Percentiles rank a stretch among this genome's conserved stretches.
phyloP scores from a whole-genome alignment of 805 yeast species.

The Debaryomyces castellii region DNA sequence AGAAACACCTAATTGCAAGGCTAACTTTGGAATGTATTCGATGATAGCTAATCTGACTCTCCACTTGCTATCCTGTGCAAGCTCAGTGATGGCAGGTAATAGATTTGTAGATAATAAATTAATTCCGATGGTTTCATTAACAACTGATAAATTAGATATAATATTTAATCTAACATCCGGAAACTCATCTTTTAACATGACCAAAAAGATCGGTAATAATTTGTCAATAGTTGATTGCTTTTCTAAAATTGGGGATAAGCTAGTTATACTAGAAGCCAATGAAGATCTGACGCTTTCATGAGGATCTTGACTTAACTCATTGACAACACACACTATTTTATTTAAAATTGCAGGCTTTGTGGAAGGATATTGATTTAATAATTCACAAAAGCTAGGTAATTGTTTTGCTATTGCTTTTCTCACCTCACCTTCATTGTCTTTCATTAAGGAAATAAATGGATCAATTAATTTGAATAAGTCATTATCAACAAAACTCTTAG shows the following conservation, averaged over 20 bases:
- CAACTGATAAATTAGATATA: slow-evolving; percentile 86
- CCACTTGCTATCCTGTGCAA: slow-evolving; percentile 97
- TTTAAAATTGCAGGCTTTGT: slow-evolving; percentile 53
- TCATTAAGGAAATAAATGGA: slow-evolving; percentile 74
- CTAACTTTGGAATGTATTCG: slow-evolving; percentile 91
- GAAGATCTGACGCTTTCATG: slow-evolving; percentile 93
- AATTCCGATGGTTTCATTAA: slow-evolving; percentile 92
- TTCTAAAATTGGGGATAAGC: slow-evolving; percentile 81
- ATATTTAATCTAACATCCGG: slow-evolving; percentile 95
- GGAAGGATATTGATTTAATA: slow-evolving; percentile 38
- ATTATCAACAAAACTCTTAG: slow-evolving; percentile 58
- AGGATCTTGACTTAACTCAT: slow-evolving; percentile 82
- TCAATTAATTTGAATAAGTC: slow-evolving; percentile 62
- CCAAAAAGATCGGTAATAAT: slow-evolving; percentile 82
- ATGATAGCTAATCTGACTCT: slow-evolving; percentile 95
- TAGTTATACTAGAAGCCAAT: slow-evolving; percentile 83
- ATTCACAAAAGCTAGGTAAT: slow-evolving; percentile 68
- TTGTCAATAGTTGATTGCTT: slow-evolving; percentile 80
- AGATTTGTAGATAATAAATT: slow-evolving; percentile 81
- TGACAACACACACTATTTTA: slow-evolving; percentile 80
- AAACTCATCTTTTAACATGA: slow-evolving; percentile 94
- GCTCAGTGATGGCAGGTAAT: slow-evolving; percentile 92
- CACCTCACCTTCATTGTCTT: slow-evolving; percentile 95
- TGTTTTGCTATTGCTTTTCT: slow-evolving; percentile 93
- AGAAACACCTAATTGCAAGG: slow-evolving; percentile 89